Evolutionary conservation across 2,329 filamentous ascomycete genomes (phyloP).

Genomic region (Fusarium chaquense): DNA sequence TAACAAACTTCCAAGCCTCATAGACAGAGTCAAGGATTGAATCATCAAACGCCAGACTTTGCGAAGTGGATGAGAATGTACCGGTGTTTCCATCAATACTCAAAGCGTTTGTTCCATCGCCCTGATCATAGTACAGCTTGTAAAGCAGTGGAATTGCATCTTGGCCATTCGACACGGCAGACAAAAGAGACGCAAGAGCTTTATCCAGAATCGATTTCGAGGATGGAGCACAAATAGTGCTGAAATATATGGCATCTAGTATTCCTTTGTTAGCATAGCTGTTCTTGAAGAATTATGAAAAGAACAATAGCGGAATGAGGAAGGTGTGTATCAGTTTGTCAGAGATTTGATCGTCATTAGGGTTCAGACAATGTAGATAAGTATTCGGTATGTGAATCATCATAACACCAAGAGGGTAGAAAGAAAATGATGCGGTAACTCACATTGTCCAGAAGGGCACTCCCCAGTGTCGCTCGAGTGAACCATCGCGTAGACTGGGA

Average conservation of each 20-base stretch:
- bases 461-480: conserved; percentile 95
- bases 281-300: conserved; percentile 9
- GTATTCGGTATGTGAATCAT: conserved; percentile 89
- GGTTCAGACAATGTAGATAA: conserved; percentile 99
- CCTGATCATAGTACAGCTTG: conserved; percentile 68
- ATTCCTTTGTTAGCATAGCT: conserved; percentile 50
- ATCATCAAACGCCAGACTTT: conserved; percentile 82
- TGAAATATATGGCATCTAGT: conserved; percentile 53
- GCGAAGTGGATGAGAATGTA: conserved; percentile 67
- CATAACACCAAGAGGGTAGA: conserved; percentile 67
- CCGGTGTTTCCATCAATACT: conserved; percentile 60
- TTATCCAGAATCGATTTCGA: conserved; percentile 55
- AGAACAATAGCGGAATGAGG: conserved; percentile 23
- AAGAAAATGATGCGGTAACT: conserved; percentile 61
- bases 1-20: conserved; percentile 75
- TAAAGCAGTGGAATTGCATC: conserved; percentile 58
- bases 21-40: conserved; percentile 73
- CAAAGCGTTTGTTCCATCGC: conserved; percentile 46
- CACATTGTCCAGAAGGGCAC: conserved; percentile 89
- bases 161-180: conserved; percentile 47
- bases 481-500: conserved; percentile 71
- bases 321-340: conserved; percentile 81
- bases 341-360: conserved; percentile 88
- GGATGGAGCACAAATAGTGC: conserved; percentile 51
- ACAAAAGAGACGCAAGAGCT: conserved; percentile 59